Evolutionary conservation across 1,284 basidiomycete species (phyloP), one percentile per base, ranked within the genome.

Genomic region (Leccinum subrobustum): DNA sequence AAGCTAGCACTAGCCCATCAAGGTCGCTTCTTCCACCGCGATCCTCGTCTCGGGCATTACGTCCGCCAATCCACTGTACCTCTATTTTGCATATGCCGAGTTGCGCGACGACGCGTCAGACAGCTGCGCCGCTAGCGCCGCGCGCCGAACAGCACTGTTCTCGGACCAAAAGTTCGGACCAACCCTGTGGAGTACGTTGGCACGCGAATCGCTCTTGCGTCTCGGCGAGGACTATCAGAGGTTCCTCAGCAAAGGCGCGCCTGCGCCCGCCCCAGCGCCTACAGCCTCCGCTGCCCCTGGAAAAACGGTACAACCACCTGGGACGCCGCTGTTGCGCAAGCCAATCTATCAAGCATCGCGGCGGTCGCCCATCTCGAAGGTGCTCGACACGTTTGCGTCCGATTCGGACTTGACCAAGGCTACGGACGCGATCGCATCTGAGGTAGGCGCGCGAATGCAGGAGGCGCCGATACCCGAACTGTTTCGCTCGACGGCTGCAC

Each of bases 141-240:
- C 78, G 0, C 77, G 79, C 37, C 79, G 90, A 6, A 77, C 80
- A 1, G 79, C 82, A 0, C 72, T 93, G 1, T 92, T 92, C 67
- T 80, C 79, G 1, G 89, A 92, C 67, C 86, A 89, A 68, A 89
- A 87, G 66, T 81, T 83, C 52, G 81, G 78, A 25, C 87, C 87
- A 0, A 85, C 76, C 57, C 70, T 89, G 4, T 93, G 91, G 89
- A 77, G 76, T 31, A 79, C 79, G 3, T 75, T 91, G 25, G 78
- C 79, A 12, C 79, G 88, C 3, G 83, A 86, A 57, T 79, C 83
- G 23, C 78, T 93, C 2, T 64, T 87, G 6, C 73, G 81, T 8
- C 77, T 93, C 1, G 89, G 87, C 5, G 73, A 77, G 1, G 89
- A 92, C 68, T 89, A 89, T 65, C 84, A 86, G 61, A 74, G 78